Evolutionary conservation across 768 basidiomycete species (phyloP).

Genomic region (Pleurotus eryngii): DNA sequence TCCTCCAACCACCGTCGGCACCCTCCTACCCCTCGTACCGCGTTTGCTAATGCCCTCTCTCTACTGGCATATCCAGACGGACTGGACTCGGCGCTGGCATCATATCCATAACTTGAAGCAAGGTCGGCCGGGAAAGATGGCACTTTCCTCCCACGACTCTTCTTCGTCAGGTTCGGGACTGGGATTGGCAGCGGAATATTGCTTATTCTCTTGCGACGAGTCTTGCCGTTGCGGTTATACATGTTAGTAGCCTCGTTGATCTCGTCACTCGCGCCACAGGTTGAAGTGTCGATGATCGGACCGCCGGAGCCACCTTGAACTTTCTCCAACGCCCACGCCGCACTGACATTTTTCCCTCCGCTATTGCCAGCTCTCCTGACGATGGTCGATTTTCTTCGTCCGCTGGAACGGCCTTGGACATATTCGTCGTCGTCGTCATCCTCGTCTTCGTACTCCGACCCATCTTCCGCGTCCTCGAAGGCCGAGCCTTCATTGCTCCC

Average conservation of each 20-base stretch:
- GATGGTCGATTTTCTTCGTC: neutral
- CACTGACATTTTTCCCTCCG: neutral
- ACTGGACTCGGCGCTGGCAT: conserved; percentile 4
- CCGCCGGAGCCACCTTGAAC: neutral
- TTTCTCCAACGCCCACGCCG: neutral
- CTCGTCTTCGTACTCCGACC: conserved; percentile 19
- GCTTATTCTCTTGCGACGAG: neutral
- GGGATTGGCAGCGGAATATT: conserved; percentile 44
- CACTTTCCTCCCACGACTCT: conserved; percentile 57
- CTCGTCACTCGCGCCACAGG: conserved; percentile 11
- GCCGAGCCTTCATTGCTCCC: conserved; percentile 13
- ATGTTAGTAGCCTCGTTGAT: neutral
- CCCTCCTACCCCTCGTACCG: neutral
- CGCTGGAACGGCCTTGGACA: neutral
- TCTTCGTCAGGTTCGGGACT: conserved; percentile 61
- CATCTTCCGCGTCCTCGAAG: conserved; percentile 22
- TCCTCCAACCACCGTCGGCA: neutral
- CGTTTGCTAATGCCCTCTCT: neutral
- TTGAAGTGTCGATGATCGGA: neutral
- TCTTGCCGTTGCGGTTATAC: neutral
- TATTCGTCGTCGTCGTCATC: conserved; percentile 14
- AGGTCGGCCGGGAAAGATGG: conserved; percentile 28
- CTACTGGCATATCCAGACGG: conserved; percentile 1
- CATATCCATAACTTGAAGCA: conserved; percentile 4
- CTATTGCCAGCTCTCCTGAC: neutral